Evolutionary conservation across 139 green algal species (phyloP), one percentile per base, ranked within the genome.

Genomic region (Spirogloea muscicola): DNA sequence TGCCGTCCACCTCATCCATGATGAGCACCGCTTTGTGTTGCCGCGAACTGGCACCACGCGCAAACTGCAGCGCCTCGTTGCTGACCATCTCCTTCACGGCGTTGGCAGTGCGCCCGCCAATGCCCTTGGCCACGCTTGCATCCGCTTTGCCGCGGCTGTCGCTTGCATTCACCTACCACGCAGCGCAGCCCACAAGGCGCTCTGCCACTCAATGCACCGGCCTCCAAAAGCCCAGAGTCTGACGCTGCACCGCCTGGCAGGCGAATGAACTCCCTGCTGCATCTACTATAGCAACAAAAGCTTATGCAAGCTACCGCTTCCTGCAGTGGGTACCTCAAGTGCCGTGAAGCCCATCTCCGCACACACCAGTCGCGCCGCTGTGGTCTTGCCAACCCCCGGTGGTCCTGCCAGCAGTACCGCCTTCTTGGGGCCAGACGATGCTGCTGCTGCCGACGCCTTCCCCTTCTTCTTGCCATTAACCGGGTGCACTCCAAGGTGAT

Each of bases 1-100:
- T 97, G 70, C 94, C 94, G 75, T 99, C 94, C 48, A 97, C 92
- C 85, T 99, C 94, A 66, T 99, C 94, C 94, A 99, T 98, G 83
- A 99, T 86, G 13, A 98, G 85, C 39, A 89, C 82, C 2, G 60
- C 39, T 2, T 21, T n/a, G n/a, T n/a, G n/a, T n/a, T n/a, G n/a
- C n/a, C n/a, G n/a, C n/a, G n/a, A n/a, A n/a, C n/a, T n/a, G n/a
- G n/a, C n/a, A n/a, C n/a, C n/a, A n/a, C n/a, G n/a, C n/a, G n/a
- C n/a, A 25, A 81, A 72, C 9, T 1, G 3, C 6, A 87, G 43
- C 13, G 39, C 41, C 2, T 18, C 66, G 88, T 96, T 97, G 70
- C 84, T 95, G 21, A 89, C 80, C 82, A 98, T 86, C 86, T 98
- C 94, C 74, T 89, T 88, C 55, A 98, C 82, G n/a, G 86, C 64